phyloP scores from a whole-genome alignment of 1,139 yeast genomes.

The Pichia sp. region DNA sequence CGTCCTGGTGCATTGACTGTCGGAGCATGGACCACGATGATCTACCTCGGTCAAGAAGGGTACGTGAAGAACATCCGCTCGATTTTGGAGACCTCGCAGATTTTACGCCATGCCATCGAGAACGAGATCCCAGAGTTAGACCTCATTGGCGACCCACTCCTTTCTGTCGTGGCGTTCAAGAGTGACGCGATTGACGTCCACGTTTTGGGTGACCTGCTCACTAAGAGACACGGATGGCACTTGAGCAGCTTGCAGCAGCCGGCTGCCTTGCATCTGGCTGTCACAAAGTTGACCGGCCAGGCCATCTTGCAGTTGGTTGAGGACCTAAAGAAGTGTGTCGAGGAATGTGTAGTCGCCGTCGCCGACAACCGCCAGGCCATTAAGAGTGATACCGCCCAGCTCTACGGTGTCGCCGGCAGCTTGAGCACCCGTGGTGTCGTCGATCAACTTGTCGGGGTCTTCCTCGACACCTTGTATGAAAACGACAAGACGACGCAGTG shows the following conservation, averaged over 20 bases:
- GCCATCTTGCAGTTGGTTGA: constrained; percentile 58
- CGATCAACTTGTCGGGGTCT: constrained; percentile 69
- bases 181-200: constrained; percentile 61
- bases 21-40: constrained; percentile 94
- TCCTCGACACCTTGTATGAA: constrained; percentile 74
- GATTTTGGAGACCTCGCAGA: constrained; percentile 63
- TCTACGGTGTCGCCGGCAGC: constrained; percentile 95
- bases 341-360: constrained; percentile 28
- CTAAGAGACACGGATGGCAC: constrained; percentile 75
- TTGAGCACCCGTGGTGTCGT: constrained; percentile 82
- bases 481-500: constrained; percentile 18
- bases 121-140: constrained; percentile 49
- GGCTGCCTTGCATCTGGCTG: constrained; percentile 85
- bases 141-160: constrained; percentile 79
- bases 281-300: constrained; percentile 65
- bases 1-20: constrained; percentile 96
- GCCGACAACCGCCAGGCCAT: constrained; percentile 31
- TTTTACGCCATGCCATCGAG: constrained; percentile 47
- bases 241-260: constrained; percentile 82
- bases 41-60: constrained; percentile 75
- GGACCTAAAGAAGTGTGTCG: constrained; percentile 50
- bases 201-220: constrained; percentile 65
- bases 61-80: constrained; percentile 61
- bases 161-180: constrained; percentile 76
- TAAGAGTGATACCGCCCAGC: constrained; percentile 70